Evolutionary conservation across 2,329 filamentous ascomycete genomes (phyloP).

Genomic region (Sarocladium strictum): DNA sequence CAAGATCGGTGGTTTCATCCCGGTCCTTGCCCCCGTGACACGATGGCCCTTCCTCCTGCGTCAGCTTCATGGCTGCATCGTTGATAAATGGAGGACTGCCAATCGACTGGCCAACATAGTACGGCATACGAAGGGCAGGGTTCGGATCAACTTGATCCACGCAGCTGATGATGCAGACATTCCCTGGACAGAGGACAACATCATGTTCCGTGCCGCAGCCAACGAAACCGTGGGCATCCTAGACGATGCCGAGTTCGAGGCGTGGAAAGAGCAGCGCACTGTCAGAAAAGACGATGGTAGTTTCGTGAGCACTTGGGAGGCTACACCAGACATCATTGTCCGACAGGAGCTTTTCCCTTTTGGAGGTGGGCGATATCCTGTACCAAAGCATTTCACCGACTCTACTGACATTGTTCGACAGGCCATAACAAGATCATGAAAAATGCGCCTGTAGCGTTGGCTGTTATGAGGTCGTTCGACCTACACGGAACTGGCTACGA

Average conservation of each 20-base stretch:
- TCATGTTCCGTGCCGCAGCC: conserved; percentile 55
- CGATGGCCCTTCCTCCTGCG: conserved; percentile 58
- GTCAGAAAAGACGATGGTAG: conserved; percentile 37
- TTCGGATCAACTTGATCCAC: conserved; percentile 71
- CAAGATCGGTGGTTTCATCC: conserved; percentile 69
- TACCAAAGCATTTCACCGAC: neutral
- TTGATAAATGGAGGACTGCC: conserved; percentile 78
- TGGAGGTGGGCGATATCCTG: conserved; percentile 46
- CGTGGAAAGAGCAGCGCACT: conserved; percentile 41
- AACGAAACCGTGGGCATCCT: conserved; percentile 37
- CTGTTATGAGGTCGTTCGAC: conserved; percentile 61
- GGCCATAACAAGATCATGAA: conserved; percentile 67
- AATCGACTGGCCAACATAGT: conserved; percentile 56
- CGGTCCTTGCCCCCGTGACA: conserved; percentile 69
- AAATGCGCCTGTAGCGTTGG: conserved; percentile 57
- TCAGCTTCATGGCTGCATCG: conserved; percentile 55
- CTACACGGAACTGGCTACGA: conserved; percentile 25
- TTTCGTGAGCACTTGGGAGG: conserved; percentile 41
- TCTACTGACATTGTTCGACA: conserved; percentile 21
- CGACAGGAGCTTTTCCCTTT: conserved; percentile 49
- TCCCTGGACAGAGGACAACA: conserved; percentile 63
- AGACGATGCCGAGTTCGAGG: conserved; percentile 31
- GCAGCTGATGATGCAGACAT: conserved; percentile 80
- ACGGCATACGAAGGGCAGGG: conserved; percentile 39
- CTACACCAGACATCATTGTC: conserved; percentile 40